These are phyloP conservation scores for Tylopilus sp. DNA, from an alignment of 768 basidiomycete genomes.

Conservation along the genomic window DNA sequence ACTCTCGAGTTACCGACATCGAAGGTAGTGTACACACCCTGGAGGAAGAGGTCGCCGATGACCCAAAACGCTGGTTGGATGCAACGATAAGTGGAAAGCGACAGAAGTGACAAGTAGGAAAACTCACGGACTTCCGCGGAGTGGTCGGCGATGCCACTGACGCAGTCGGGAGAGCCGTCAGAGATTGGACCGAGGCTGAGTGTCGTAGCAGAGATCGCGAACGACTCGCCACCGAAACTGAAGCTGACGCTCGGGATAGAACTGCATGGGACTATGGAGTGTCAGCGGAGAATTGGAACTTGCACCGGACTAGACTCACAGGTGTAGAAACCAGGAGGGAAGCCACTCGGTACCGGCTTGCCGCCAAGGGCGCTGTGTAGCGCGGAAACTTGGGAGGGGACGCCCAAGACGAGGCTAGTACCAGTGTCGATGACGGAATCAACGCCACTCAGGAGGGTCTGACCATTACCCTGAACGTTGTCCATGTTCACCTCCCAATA, in stretches of 20 bases:
- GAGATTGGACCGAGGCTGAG: slow-evolving; percentile 38
- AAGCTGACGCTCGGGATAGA: slow-evolving; percentile 26
- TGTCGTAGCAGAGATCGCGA: slow-evolving; percentile 36
- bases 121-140: slow-evolving; percentile 4
- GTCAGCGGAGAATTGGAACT: background rate
- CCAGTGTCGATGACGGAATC: too few species aligned
- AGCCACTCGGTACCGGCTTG: too few species aligned
- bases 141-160: slow-evolving; percentile 27
- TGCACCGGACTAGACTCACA: too few species aligned
- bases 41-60: too few species aligned
- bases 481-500: slow-evolving; percentile 13
- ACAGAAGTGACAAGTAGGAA: too few species aligned
- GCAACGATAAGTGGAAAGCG: background rate
- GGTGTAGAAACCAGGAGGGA: too few species aligned
- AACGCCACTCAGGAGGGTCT: background rate
- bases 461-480: background rate
- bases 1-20: slow-evolving; percentile 36
- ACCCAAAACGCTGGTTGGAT: slow-evolving; percentile 25
- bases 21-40: slow-evolving; percentile 40
- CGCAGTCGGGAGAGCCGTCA: slow-evolving; percentile 25
- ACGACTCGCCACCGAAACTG: too few species aligned
- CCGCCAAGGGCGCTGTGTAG: slow-evolving; percentile 1
- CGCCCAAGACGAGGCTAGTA: slow-evolving; percentile 2
- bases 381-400: too few species aligned
- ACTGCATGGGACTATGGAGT: slow-evolving; percentile 26